Evolutionary conservation across 345 rosid species (phyloP).

Genomic region (Schrenkiella parvula): DNA sequence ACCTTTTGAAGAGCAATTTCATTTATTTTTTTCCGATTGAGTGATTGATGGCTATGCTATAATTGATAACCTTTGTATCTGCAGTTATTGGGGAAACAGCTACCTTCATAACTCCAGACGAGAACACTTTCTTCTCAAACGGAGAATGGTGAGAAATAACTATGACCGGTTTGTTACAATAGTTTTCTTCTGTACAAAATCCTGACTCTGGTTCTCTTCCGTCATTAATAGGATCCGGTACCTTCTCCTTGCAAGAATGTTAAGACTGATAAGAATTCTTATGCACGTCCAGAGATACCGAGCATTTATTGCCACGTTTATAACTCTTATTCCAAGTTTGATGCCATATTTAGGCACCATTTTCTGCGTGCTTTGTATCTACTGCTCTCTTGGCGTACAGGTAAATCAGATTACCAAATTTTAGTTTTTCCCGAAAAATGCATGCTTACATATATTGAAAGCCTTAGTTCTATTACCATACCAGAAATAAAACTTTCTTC

Average conservation of each 20-base stretch:
- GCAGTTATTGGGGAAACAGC: constrained; percentile 96
- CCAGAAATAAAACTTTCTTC: neutral
- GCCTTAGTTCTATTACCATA: neutral
- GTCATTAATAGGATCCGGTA: constrained; percentile 82
- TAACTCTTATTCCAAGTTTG: constrained; percentile 87
- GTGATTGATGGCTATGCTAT: constrained; percentile 16
- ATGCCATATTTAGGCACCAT: constrained; percentile 93
- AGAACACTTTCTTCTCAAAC: constrained; percentile 62
- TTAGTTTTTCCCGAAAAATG: neutral
- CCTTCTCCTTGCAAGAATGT: constrained; percentile 92
- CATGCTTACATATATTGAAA: neutral
- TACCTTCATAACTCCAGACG: constrained; percentile 70
- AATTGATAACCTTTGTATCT: constrained; percentile 20
- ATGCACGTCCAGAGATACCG: constrained; percentile 71
- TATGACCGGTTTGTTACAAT: neutral
- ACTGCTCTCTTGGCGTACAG: constrained; percentile 95
- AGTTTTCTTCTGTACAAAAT: neutral
- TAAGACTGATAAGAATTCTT: constrained; percentile 81
- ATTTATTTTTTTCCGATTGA: neutral
- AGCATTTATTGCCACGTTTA: constrained; percentile 89
- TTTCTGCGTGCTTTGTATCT: constrained; percentile 80
- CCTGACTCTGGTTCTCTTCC: neutral
- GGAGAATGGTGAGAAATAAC: constrained; percentile 82
- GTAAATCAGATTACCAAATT: constrained; percentile 35
- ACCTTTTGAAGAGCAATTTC: neutral